These are phyloP conservation scores for Lasiodiplodia gonubiensis DNA, from an alignment of 2,329 filamentous ascomycete species.

Conservation along the genomic window DNA sequence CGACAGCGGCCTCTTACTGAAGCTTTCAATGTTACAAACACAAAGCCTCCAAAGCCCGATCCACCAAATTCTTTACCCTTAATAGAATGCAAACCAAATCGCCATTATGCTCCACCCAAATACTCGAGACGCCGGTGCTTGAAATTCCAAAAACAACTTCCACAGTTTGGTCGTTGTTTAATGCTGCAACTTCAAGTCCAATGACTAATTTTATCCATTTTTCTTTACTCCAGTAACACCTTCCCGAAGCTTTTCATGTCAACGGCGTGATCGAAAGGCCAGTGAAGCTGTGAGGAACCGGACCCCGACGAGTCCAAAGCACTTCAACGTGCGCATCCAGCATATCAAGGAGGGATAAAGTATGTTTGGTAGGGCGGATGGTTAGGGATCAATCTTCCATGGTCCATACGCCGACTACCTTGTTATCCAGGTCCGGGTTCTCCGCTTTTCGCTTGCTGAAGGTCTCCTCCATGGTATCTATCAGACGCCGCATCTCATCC, in stretches of 20 bases:
- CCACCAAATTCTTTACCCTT: neutral
- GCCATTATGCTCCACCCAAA: neutral
- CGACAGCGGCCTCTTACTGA: no score
- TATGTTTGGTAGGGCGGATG: neutral
- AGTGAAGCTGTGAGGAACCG: neutral
- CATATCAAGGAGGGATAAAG: neutral
- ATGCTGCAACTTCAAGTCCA: neutral
- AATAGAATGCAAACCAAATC: neutral
- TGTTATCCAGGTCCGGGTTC: neutral
- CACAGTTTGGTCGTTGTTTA: neutral
- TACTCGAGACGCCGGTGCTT: neutral
- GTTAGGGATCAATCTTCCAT: slow-evolving; percentile 19
- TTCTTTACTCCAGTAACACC: neutral
- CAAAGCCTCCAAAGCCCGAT: neutral
- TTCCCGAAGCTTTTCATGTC: neutral
- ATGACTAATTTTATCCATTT: neutral
- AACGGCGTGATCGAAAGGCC: neutral
- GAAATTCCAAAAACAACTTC: neutral
- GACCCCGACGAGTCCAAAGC: neutral
- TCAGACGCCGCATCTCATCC: slow-evolving; percentile 8
- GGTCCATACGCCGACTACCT: slow-evolving; percentile 25
- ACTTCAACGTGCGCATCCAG: neutral
- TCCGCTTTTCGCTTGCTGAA: neutral
- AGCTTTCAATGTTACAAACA: neutral
- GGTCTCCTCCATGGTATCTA: neutral